Base-by-base conservation (phyloP, 768 basidiomycete genomes). In the Coprinopsis cinerea region DNA sequence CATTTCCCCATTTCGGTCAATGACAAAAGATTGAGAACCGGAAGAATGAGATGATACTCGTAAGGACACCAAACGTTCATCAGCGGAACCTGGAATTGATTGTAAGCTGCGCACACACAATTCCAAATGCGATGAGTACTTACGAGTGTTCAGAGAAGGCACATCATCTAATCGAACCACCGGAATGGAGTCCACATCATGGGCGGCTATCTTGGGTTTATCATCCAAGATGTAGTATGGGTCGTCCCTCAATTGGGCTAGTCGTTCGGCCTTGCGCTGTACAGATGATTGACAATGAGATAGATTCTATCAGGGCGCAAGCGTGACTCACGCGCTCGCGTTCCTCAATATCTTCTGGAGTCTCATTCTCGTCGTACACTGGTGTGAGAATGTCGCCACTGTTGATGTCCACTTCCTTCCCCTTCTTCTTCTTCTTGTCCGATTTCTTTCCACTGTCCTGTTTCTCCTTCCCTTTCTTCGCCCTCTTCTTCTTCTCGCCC, bases 171-270 rank as follows among this genome's bases (percentile, higher is more conserved):
- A 67, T 53, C 73, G 79, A 25, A 97, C 90, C 20, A 99, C 81
- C 0, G 95, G 94, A 65, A 98, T 97, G 7, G 84, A 79, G 57
- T 96, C 92, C n/a, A 96, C 56, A 60, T 96, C 91, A 11, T 80
- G 76, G 6, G n/a, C n/a, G n/a, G 66, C 53, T 22, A 65, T 70
- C 55, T 72, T 61, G 1, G 78, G 70, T 47, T 63, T 67, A 35
- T 81, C 78, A 55, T 89, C 86, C 32, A 83, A 74, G 55, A 96
- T 83, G 65, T 96, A 94, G 67, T 92, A 96, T 3, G 94, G 93
- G 61, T 98, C 92, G 54, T 92, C 88, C 34, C 80, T 79, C 54
- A 84, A 72, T 52, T 84, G 80, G 44, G 85, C 92, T 42, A 83
- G 67, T 25, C 90, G 77, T 56, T 88, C 90, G 23, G 79, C 83